phyloP scores from a whole-genome alignment of 2,329 filamentous ascomycete species.

The Penicillium sp. region DNA sequence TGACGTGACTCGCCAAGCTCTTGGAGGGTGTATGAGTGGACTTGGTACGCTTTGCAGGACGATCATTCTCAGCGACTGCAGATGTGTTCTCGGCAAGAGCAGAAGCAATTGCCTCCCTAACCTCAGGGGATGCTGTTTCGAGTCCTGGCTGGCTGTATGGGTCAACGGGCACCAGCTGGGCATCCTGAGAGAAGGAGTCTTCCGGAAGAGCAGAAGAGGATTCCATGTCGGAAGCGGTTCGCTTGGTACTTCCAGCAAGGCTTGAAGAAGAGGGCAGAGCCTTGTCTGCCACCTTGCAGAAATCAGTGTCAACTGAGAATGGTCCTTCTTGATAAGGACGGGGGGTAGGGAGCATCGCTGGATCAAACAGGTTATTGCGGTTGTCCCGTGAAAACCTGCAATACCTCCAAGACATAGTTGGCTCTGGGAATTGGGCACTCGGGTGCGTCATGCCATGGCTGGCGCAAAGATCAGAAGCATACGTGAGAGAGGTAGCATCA shows the following conservation, averaged over 20 bases:
- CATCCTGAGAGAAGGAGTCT: constrained; percentile 22
- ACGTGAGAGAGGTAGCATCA: not conserved
- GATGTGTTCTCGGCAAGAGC: constrained; percentile 14
- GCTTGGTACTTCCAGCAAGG: constrained; percentile 21
- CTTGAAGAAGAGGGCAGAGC: not conserved
- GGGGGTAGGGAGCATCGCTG: not conserved
- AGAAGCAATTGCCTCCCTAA: constrained; percentile 11
- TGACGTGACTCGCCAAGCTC: constrained; percentile 38
- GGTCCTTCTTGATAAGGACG: constrained; percentile 25
- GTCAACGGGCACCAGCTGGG: constrained; percentile 22
- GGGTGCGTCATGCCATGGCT: constrained; percentile 1
- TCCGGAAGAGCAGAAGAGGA: not conserved
- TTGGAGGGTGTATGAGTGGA: constrained; percentile 14
- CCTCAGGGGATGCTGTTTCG: constrained; percentile 9
- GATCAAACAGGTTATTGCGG: not conserved
- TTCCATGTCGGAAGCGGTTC: constrained; percentile 35
- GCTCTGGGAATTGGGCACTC: constrained; percentile 3
- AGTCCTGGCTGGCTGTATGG: constrained; percentile 16
- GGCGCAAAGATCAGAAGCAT: not conserved
- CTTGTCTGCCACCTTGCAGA: not conserved
- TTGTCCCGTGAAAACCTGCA: constrained; percentile 1
- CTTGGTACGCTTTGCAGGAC: constrained; percentile 32
- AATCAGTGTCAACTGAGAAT: constrained; percentile 7
- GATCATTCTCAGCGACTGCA: constrained; percentile 19
- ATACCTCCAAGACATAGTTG: not conserved